Evolutionary conservation across 2,329 filamentous ascomycete species (phyloP).

Genomic region (Xylariaceae sp.): DNA sequence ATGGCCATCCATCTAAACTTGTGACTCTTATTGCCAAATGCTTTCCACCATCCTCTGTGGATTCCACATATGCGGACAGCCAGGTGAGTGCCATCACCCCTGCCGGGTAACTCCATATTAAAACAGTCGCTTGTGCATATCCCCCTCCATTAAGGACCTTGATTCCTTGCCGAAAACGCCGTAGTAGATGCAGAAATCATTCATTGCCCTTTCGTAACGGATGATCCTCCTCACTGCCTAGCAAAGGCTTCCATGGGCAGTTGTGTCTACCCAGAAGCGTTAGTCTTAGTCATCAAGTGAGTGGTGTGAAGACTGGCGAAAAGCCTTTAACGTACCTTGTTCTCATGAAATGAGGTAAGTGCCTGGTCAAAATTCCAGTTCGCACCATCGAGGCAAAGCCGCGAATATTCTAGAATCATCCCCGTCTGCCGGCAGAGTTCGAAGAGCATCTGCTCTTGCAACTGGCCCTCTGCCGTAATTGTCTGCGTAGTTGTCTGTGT

Average conservation of each 20-base stretch:
- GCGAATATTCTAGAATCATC: constrained; percentile 73
- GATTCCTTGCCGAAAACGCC: constrained; percentile 20
- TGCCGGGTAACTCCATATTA: neutral
- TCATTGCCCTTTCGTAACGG: neutral
- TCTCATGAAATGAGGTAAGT: constrained; percentile 65
- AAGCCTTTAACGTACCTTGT: constrained; percentile 52
- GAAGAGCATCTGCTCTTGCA: constrained; percentile 64
- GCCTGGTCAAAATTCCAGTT: constrained; percentile 77
- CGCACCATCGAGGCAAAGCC: constrained; percentile 73
- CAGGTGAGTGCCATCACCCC: neutral
- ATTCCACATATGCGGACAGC: constrained; percentile 11
- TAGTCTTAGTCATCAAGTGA: constrained; percentile 7
- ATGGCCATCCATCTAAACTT: neutral
- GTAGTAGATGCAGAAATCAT: constrained; percentile 19
- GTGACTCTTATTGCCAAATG: neutral
- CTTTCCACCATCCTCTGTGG: neutral
- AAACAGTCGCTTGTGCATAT: constrained; percentile 18
- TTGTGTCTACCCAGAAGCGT: constrained; percentile 32
- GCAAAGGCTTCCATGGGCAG: constrained; percentile 46
- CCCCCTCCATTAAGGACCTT: neutral
- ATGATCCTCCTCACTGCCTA: constrained; percentile 7
- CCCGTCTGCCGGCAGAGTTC: constrained; percentile 72
- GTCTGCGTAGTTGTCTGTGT: constrained; percentile 23
- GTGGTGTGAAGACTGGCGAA: neutral
- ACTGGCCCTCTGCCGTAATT: constrained; percentile 36